These are phyloP conservation scores for Plasmodium cynomolgi DNA, from an alignment of 169 alveolate genomes.

Conservation along the genomic window DNA sequence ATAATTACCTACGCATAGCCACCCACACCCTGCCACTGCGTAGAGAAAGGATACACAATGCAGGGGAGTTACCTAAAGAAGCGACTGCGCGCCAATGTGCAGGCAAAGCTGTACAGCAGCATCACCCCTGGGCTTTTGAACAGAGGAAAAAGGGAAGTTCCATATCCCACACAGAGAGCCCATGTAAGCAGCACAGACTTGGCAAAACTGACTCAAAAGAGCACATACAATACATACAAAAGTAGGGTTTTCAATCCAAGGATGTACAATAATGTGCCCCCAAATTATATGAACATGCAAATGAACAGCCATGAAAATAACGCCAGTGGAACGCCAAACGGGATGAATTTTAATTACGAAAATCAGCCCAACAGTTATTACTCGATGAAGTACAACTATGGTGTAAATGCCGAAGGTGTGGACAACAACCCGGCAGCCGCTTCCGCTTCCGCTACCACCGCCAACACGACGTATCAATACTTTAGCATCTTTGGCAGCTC, in stretches of 20 bases:
- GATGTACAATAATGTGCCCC: slow-evolving; percentile 15
- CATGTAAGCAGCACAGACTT: slow-evolving; percentile 3
- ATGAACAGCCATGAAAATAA: slow-evolving; percentile 16
- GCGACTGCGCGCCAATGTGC: background rate
- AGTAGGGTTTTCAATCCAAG: slow-evolving; percentile 23
- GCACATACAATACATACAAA: slow-evolving; percentile 56
- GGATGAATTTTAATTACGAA: slow-evolving; percentile 4
- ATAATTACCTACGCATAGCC: background rate
- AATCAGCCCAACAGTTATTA: slow-evolving; percentile 15
- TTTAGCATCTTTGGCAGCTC: slow-evolving; percentile 70
- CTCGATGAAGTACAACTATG: slow-evolving; percentile 26
- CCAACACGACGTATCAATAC: slow-evolving; percentile 67
- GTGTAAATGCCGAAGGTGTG: slow-evolving; percentile 12
- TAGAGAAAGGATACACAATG: background rate
- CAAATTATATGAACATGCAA: slow-evolving; percentile 30
- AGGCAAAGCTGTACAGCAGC: slow-evolving; percentile 12
- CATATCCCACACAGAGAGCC: background rate
- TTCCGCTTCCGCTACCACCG: background rate
- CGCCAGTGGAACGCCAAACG: background rate
- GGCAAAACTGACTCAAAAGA: background rate
- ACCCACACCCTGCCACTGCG: background rate
- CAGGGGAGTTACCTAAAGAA: slow-evolving; percentile 3
- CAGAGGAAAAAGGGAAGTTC: background rate
- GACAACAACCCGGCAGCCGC: background rate
- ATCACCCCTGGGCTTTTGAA: background rate